Percentiles rank a stretch among this genome's conserved stretches.
Evolutionary conservation across 2,329 filamentous ascomycete genomes (phyloP).

Genomic region (Anthostomella pinea): DNA sequence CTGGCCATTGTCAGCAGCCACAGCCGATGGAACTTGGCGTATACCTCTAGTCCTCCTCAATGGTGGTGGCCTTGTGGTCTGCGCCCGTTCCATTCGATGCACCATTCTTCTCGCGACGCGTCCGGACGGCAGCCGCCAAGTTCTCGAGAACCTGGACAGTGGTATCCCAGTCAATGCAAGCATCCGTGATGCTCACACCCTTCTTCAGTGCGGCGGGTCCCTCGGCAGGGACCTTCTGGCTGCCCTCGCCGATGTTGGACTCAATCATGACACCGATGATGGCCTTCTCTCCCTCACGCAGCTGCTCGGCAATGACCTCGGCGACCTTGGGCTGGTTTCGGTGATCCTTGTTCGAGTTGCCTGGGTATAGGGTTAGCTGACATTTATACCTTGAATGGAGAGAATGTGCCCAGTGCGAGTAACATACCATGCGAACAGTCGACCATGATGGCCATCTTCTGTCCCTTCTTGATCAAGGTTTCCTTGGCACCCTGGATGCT

Average conservation of each 20-base stretch:
- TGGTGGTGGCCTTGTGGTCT: constrained; percentile 41
- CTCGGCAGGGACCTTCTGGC: constrained; percentile 83
- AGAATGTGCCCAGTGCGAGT: too few species aligned
- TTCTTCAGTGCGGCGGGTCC: constrained; percentile 76
- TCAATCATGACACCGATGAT: constrained; percentile 99
- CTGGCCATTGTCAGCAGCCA: too few species aligned
- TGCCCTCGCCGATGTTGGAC: constrained; percentile 90
- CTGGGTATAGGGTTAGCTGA: constrained; percentile 39
- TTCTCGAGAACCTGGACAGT: constrained; percentile 81
- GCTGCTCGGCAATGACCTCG: constrained; percentile 75
- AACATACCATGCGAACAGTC: constrained; percentile 89
- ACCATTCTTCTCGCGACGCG: constrained; percentile 59
- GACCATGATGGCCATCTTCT: constrained; percentile 90
- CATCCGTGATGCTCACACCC: constrained; percentile 92
- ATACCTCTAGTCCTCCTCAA: constrained; percentile 48
- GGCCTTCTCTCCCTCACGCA: constrained; percentile 79
- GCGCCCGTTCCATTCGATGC: constrained; percentile 29
- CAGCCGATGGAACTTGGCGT: too few species aligned
- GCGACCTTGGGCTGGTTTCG: constrained; percentile 96
- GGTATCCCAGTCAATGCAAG: constrained; percentile 89
- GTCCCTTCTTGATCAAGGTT: constrained; percentile 74
- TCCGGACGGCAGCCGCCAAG: constrained; percentile 78
- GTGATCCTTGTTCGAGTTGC: constrained; percentile 97
- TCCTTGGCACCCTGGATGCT: constrained; percentile 79
- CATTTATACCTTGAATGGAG: too few species aligned